Evolutionary conservation across 805 yeast species (phyloP).

Genomic region (Suhomyces vadensis): DNA sequence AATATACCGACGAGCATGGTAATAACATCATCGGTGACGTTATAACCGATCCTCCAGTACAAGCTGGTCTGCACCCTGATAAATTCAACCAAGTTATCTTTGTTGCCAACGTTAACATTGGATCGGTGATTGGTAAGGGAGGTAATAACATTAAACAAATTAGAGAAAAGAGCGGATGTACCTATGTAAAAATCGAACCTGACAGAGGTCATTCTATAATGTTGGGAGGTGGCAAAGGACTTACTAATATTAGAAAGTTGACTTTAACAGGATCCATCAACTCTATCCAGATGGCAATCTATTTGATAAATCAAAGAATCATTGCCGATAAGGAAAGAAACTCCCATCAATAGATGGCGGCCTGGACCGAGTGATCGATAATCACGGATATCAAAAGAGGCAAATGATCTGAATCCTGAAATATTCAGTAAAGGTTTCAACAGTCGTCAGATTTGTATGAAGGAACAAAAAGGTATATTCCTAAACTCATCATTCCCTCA

Average conservation of each 20-base stretch:
- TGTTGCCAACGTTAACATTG: slow-evolving; percentile 78
- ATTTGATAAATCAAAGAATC: slow-evolving; percentile 69
- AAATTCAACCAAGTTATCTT: slow-evolving; percentile 66
- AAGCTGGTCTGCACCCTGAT: slow-evolving; percentile 40
- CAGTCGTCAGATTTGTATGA: no score
- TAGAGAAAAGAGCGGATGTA: slow-evolving; percentile 67
- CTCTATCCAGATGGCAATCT: slow-evolving; percentile 72
- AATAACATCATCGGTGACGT: slow-evolving; percentile 46
- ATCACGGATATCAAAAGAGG: no score
- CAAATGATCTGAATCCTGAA: no score
- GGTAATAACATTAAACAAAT: slow-evolving; percentile 81
- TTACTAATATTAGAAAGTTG: slow-evolving; percentile 53
- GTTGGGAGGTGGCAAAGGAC: slow-evolving; percentile 46
- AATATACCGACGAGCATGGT: slow-evolving; percentile 46
- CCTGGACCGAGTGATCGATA: no score
- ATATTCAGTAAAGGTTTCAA: no score
- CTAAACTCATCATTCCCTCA: no score
- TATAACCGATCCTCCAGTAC: slow-evolving; percentile 41
- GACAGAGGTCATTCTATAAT: slow-evolving; percentile 52
- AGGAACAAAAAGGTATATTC: no score
- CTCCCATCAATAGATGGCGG: slow-evolving; percentile 11
- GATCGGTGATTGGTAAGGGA: slow-evolving; percentile 82
- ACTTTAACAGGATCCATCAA: slow-evolving; percentile 66
- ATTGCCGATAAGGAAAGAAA: slow-evolving; percentile 62
- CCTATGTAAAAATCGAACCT: slow-evolving; percentile 70